Percentiles rank a stretch among this genome's conserved stretches.
phyloP scores from a whole-genome alignment of 306 rosid genomes.

The Fagus sylvatica region DNA sequence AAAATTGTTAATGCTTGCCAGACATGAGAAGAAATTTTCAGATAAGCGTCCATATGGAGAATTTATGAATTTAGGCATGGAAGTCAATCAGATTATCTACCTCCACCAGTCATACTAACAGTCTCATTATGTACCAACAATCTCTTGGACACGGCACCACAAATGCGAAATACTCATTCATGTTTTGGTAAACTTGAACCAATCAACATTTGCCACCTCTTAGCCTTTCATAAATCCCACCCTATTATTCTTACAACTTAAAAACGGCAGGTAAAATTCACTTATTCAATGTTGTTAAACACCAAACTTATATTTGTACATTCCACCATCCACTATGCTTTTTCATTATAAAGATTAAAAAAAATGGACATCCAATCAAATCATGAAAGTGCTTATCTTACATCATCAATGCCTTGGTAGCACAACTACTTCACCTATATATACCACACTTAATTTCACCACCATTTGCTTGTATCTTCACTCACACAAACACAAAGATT shows the following conservation, averaged over 20 bases:
- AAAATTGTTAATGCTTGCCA: conserved; percentile 23
- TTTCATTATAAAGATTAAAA: neutral
- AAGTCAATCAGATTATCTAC: conserved; percentile 26
- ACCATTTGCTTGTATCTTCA: neutral
- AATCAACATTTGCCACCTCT: neutral
- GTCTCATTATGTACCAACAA: conserved; percentile 24
- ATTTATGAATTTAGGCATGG: neutral
- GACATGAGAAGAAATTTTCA: conserved; percentile 9
- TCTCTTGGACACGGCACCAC: neutral
- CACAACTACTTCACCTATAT: conserved; percentile 10
- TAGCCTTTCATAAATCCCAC: neutral
- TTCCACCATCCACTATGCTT: conserved; percentile 36
- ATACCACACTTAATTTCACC: conserved; percentile 22
- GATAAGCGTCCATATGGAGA: neutral
- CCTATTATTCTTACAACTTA: neutral
- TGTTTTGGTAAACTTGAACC: neutral
- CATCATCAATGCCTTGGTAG: neutral
- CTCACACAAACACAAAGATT: neutral
- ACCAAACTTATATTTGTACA: conserved; percentile 28
- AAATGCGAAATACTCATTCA: neutral
- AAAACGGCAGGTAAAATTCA: conserved; percentile 26
- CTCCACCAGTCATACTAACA: conserved; percentile 8
- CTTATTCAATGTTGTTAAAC: conserved; percentile 2
- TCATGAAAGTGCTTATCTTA: conserved; percentile 9
- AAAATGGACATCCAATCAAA: conserved; percentile 9